Conservation (phyloP, 2,329 filamentous ascomycete genomes). For the Nothophoma quercina region DNA sequence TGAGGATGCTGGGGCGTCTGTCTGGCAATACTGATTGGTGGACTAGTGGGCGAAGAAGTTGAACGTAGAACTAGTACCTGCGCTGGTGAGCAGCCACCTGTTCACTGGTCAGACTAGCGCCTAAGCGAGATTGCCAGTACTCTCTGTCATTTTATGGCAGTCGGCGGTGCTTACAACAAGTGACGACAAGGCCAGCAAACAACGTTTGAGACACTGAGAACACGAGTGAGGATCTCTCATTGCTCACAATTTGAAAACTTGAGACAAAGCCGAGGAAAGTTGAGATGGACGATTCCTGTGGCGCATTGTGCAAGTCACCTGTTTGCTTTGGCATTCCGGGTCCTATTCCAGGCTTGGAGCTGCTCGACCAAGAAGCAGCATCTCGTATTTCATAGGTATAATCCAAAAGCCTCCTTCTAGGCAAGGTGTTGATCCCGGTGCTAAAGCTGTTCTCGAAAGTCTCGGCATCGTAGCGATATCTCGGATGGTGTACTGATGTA, state of each 20-base stretch:
- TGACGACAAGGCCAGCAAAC: too few species aligned
- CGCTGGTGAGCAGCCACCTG: neutral
- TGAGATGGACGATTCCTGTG: neutral
- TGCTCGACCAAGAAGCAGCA: neutral
- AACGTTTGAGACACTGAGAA: too few species aligned
- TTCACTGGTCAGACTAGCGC: conserved; percentile 3
- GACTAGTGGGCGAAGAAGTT: neutral
- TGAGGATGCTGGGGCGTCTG: neutral
- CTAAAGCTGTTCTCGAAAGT: neutral
- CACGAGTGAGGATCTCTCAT: too few species aligned
- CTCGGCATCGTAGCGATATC: neutral
- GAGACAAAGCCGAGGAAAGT: neutral
- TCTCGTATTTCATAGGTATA: neutral
- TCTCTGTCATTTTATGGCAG: neutral
- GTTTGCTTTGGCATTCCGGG: neutral
- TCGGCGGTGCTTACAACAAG: neutral
- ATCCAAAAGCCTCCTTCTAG: neutral
- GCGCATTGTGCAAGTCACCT: neutral
- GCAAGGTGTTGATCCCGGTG: neutral
- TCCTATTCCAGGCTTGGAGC: neutral
- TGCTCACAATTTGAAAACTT: neutral
- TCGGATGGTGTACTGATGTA: neutral
- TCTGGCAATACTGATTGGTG: neutral
- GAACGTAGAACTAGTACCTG: conserved; percentile 2
- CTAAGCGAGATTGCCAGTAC: neutral